Conservation (phyloP, 2,329 filamentous ascomycete species). For the Pseudogymnoascus sp. region DNA sequence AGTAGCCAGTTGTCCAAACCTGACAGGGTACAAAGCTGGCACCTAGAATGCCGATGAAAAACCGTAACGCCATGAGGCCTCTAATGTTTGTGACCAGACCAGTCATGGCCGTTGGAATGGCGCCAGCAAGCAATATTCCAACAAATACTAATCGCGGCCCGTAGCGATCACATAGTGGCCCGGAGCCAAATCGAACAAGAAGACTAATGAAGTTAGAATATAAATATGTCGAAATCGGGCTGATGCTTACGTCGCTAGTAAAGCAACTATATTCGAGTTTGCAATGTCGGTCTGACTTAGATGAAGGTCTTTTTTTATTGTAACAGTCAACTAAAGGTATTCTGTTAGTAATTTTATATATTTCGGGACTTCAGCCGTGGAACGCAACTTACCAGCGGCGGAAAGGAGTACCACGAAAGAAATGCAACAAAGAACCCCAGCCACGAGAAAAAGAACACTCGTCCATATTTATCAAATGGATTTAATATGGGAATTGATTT, state of each 20-base stretch:
- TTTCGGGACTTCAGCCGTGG: not conserved
- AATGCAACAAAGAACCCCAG: slow-evolving; percentile 81
- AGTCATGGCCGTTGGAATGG: slow-evolving; percentile 74
- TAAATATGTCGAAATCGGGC: not conserved
- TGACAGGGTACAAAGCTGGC: slow-evolving; percentile 78
- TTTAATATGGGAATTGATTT: slow-evolving; percentile 73
- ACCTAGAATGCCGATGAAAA: slow-evolving; percentile 74
- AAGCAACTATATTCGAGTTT: slow-evolving; percentile 85
- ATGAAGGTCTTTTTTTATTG: slow-evolving; percentile 70
- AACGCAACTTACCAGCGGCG: slow-evolving; percentile 36
- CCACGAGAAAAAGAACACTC: slow-evolving; percentile 87
- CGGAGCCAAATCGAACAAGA: slow-evolving; percentile 67
- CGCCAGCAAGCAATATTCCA: slow-evolving; percentile 64
- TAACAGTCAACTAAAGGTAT: slow-evolving; percentile 41
- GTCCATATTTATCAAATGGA: slow-evolving; percentile 67
- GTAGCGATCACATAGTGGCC: slow-evolving; percentile 77
- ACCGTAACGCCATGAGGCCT: slow-evolving; percentile 64
- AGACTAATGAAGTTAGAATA: slow-evolving; percentile 30
- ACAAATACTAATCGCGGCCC: slow-evolving; percentile 76
- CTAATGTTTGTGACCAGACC: slow-evolving; percentile 61
- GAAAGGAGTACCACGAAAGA: slow-evolving; percentile 77
- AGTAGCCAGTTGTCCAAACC: slow-evolving; percentile 89
- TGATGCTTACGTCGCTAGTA: slow-evolving; percentile 51
- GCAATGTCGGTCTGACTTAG: slow-evolving; percentile 64
- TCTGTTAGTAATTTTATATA: not conserved